Base-by-base conservation (phyloP, 139 green algal species). In the Haematococcus lacustris region DNA sequence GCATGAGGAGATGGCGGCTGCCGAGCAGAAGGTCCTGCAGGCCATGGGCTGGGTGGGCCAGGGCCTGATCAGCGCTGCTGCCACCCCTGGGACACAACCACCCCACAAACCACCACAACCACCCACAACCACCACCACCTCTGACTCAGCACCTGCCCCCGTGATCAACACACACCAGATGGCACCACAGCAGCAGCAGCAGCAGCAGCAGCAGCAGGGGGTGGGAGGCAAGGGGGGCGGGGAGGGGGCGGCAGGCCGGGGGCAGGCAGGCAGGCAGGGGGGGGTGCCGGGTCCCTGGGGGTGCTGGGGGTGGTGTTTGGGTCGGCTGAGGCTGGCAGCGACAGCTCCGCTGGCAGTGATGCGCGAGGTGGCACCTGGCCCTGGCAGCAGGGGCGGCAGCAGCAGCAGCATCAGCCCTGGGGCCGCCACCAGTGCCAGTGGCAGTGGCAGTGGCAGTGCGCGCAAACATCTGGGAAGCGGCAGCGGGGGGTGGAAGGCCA, bases 1-100 rank as follows among this genome's bases (percentile, higher is more conserved):
- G 59, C 79, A 78, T 28, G 69, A 78, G 9, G 77, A 83, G 50
- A 94, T 95, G 93, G 85, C 82, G n/a, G 73, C 76, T 17, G 73
- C 81, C 9, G 93, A 98, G 81, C 60, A 68, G 26, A 28, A 51
- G 5, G 50, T 95, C 25, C 74, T 97, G 77, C 51, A 51, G 38
- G 28, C 61, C 35, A 78, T 97, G 63, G 87, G 84, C 0, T 97
- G 92, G 92, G 65, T 80, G 61, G 90, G 84, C 32, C 64, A 78
- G 40, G 91, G 91, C 25, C 83, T 96, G 3, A 96, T 96, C 61
- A 66, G 57, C 1, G 53, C 66, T 3, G 66, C 34, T 2, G 64
- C 30, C 28, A 21, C 53, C 53, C 23, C 28, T 30, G 53, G 13
- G 43, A 53, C 53, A 64, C 53, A 64, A 64, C 53, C 21, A 64